phyloP scores from a whole-genome alignment of 2,329 filamentous ascomycete species.

The Colletotrichum sp. region DNA sequence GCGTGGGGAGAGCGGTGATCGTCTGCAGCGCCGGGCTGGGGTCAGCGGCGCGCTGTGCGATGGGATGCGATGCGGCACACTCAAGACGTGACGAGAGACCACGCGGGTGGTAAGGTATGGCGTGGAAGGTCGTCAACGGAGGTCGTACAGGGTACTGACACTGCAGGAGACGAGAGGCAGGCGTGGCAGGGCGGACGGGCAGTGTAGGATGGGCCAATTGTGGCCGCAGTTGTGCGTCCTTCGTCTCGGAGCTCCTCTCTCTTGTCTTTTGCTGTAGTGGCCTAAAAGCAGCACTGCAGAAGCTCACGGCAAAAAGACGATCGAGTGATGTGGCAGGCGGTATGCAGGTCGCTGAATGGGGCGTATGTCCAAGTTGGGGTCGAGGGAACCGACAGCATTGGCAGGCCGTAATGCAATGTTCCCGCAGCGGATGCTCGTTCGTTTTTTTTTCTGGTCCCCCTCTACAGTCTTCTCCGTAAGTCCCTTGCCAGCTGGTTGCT shows the following conservation, averaged over 20 bases:
- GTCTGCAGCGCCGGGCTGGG: not conserved
- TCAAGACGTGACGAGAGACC: not conserved
- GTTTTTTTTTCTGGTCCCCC: not conserved
- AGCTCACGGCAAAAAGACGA: conserved; percentile 39
- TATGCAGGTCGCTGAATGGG: conserved; percentile 53
- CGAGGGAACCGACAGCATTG: conserved; percentile 27
- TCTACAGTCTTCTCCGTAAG: not conserved
- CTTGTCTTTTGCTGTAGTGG: conserved; percentile 30
- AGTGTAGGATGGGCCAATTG: conserved; percentile 19
- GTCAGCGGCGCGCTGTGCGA: conserved; percentile 6
- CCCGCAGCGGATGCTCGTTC: conserved; percentile 13
- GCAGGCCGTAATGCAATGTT: conserved; percentile 11
- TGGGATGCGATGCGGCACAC: conserved; percentile 14
- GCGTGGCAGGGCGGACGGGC: conserved; percentile 16
- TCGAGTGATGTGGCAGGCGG: conserved; percentile 51
- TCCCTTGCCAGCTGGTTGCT: conserved; percentile 1
- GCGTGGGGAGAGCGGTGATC: conserved; percentile 16
- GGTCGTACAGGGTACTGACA: conserved; percentile 12
- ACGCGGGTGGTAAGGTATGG: not conserved
- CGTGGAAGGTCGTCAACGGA: not conserved
- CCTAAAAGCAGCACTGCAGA: conserved; percentile 44
- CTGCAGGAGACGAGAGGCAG: conserved; percentile 11
- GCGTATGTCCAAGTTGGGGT: conserved; percentile 35
- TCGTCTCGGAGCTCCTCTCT: conserved; percentile 21
- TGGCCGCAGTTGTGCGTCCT: conserved; percentile 12